phyloP scores from a whole-genome alignment of 2,329 filamentous ascomycete genomes.

The Botrytis paeoniae region DNA sequence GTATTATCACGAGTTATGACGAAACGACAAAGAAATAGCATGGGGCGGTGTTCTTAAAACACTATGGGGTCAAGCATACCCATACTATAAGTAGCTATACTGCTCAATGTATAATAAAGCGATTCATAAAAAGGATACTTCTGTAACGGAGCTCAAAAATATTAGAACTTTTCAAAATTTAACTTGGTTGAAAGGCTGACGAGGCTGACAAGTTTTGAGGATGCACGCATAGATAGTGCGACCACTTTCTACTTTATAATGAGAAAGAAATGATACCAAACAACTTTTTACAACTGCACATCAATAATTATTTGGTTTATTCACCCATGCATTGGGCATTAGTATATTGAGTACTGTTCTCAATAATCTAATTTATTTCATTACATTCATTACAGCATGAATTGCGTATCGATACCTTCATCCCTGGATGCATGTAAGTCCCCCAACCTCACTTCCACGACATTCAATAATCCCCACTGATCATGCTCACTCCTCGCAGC shows the following conservation, averaged over 20 bases:
- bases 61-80: background rate
- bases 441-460: constrained; percentile 12
- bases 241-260: background rate
- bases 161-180: background rate
- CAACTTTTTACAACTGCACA: background rate
- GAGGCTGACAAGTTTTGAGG: constrained; percentile 3
- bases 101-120: constrained; percentile 15
- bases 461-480: constrained; percentile 23
- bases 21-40: background rate
- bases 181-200: background rate
- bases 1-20: constrained; percentile 11
- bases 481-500: constrained; percentile 42
- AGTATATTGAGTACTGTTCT: background rate
- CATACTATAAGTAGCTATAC: constrained; percentile 4
- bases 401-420: constrained; percentile 31
- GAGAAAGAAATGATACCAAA: background rate
- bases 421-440: constrained; percentile 39
- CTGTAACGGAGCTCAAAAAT: background rate
- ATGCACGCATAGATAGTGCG: constrained; percentile 1
- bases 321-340: background rate
- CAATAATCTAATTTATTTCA: constrained; percentile 1
- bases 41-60: background rate
- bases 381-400: constrained; percentile 30
- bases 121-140: background rate
- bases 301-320: constrained; percentile 10